Evolutionary conservation across 2,329 filamentous ascomycete species (phyloP), one percentile per base, ranked within the genome.

Genomic region (Kalaharituber pfeilii): DNA sequence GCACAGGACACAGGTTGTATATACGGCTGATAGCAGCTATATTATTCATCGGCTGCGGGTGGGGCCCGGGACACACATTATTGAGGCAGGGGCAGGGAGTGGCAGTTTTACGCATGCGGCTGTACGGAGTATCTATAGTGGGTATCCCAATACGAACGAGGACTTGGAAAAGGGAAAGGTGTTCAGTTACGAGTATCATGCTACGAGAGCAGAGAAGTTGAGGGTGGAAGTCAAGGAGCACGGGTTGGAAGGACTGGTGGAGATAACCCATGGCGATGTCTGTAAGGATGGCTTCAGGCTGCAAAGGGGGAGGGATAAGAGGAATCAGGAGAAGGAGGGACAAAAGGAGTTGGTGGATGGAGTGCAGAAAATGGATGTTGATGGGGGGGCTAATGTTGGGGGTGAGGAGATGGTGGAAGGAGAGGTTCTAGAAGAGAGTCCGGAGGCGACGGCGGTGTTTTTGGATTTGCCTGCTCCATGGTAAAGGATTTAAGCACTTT

Each of bases 1-100:
- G 1, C 85, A 91, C 66, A 75, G 85, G 57, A 91, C 85, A 0
- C 85, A 91, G 65, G 85, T 91, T 33, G 85, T 91, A 52, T 91
- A 91, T 66, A 88, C 83, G 0, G 84, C 84, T 15, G 85, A 91
- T 66, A 88, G 87, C 69, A 88, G 84, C 70, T 91, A 87, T 65
- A 79, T 91, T 50, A 71, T 91, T 9, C 83, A 88, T 63, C 75
- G 84, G 29, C 75, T 91, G 63, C 76, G 82, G 28, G 84, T 82
- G 4, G 72, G 82, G 20, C 85, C 85, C 0, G 85, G 86, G 4
- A 76, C 78, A 47, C 75, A 74, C 20, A 71, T 91, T 30, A 87
- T 91, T 53, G 85, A 91, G 67, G 85, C 85, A 2, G 85, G 85
- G 28, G 81, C 84, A 1, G 85, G 85, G 5, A 88, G 84, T 65